phyloP scores from a whole-genome alignment of 78 protist species.

The Fonticula alba region DNA sequence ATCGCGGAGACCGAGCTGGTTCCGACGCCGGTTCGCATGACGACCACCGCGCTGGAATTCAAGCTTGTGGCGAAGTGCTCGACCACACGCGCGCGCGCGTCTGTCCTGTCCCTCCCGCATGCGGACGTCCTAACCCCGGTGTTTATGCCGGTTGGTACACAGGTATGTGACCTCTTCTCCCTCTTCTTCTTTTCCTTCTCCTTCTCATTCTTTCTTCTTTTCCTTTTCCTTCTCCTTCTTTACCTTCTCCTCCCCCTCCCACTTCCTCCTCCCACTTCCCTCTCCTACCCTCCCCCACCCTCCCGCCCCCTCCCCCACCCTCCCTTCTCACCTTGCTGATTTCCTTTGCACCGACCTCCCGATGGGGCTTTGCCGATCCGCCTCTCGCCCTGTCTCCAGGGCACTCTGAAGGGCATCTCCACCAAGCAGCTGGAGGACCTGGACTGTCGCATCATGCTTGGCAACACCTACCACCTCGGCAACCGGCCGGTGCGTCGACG shows the following conservation, averaged over 20 bases:
- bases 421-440: neutral
- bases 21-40: neutral
- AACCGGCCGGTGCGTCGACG: constrained; percentile 43
- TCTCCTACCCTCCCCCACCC: too few relatives aligned
- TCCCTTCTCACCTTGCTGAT: too few relatives aligned
- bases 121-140: constrained; percentile 26
- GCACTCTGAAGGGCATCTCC: constrained; percentile 71
- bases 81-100: constrained; percentile 19
- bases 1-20: too few relatives aligned
- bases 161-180: neutral
- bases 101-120: constrained; percentile 24
- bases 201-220: neutral
- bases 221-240: neutral
- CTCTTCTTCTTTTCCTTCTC: too few relatives aligned
- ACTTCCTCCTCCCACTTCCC: too few relatives aligned
- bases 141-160: constrained; percentile 94
- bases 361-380: too few relatives aligned
- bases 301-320: too few relatives aligned
- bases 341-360: too few relatives aligned
- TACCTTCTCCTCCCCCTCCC: neutral
- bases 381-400: constrained; percentile 22
- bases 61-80: constrained; percentile 2
- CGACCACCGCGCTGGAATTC: constrained; percentile 5
- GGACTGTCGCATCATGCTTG: constrained; percentile 47
- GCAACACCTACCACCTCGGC: constrained; percentile 85